Evolutionary conservation across 1,284 basidiomycete genomes (phyloP), one percentile per base, ranked within the genome.

Genomic region (Pseudozyma pruni): DNA sequence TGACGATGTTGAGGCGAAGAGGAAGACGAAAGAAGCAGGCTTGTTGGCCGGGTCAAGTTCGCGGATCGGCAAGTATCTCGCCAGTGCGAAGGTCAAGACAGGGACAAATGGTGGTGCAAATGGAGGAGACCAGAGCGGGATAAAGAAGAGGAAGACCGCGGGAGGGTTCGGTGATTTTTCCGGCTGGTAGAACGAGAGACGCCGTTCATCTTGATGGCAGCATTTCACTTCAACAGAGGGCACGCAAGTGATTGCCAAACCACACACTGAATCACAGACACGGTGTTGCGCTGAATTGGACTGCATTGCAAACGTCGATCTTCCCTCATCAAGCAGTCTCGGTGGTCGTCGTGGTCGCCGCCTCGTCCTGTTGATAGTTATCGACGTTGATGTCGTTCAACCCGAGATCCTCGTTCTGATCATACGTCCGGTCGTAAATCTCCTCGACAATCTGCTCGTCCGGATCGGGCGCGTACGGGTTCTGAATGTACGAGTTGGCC

Each of bases 331-430:
- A 33, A 29, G 39, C 38, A 23, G 29, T 13, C 27, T 29, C 27
- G 6, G 27, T 29, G 7, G 27, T 29, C 27, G 27, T 29, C 27
- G 33, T n/a, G 9, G 27, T 16, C 16, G n/a, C 25, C 14, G 19
- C 20, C 7, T 39, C 43, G 6, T 66, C 51, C 37, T 58, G 33
- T 27, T 59, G 47, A 23, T 80, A 80, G 34, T 69, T 57, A 23
- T 80, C 78, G 7, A 96, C 89, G 71, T 92, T 91, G 85, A 98
- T 98, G 82, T 98, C 96, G 81, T 97, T 98, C 79, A 98, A 83
- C 0, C 96, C 96, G 10, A 98, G 86, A 52, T 94, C 93, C 82
- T 98, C 95, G 80, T 98, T 94, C 85, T 98, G 94, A 54, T 94
- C 89, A 85, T 88, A 91, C 7, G 89, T 88, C 48, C 96, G 86